Conservation (phyloP, 768 basidiomycete genomes). For the Boletus barrowsii region DNA sequence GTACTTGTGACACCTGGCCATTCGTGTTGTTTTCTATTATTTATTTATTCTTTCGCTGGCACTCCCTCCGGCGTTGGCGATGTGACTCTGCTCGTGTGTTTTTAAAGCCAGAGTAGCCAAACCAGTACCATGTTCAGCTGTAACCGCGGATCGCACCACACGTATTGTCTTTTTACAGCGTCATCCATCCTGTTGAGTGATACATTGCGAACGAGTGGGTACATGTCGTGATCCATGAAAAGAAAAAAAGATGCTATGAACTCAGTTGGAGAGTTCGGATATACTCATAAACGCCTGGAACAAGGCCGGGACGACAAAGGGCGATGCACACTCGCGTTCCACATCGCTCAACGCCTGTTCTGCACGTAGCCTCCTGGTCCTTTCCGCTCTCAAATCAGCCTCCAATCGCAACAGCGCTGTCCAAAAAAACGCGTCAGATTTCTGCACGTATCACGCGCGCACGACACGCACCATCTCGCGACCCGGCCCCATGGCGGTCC, state of each 20-base stretch:
- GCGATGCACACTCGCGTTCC: slow-evolving; percentile 45
- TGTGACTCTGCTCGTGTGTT: slow-evolving; percentile 1
- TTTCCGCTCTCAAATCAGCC: slow-evolving; percentile 37
- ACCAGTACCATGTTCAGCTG: slow-evolving; percentile 6
- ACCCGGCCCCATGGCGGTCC: neutral
- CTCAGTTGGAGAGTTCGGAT: slow-evolving; percentile 40
- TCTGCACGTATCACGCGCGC: neutral
- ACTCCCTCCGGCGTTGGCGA: neutral
- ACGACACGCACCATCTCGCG: slow-evolving; percentile 16
- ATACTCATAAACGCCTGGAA: slow-evolving; percentile 51
- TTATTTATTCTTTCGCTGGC: slow-evolving; percentile 1
- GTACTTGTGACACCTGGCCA: neutral
- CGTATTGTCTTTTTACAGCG: slow-evolving; percentile 1
- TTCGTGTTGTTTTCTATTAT: neutral
- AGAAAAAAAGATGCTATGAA: neutral
- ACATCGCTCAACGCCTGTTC: slow-evolving; percentile 48
- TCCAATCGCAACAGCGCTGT: slow-evolving; percentile 28
- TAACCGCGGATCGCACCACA: slow-evolving; percentile 13
- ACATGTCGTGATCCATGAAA: no score
- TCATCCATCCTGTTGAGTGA: slow-evolving; percentile 6
- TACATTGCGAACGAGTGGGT: neutral
- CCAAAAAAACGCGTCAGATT: neutral
- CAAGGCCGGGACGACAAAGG: slow-evolving; percentile 57
- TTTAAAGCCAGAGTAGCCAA: neutral
- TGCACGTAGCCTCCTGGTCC: slow-evolving; percentile 35